These are phyloP conservation scores for Pleurotus djamor DNA, from an alignment of 768 basidiomycete genomes.

Conservation along the genomic window DNA sequence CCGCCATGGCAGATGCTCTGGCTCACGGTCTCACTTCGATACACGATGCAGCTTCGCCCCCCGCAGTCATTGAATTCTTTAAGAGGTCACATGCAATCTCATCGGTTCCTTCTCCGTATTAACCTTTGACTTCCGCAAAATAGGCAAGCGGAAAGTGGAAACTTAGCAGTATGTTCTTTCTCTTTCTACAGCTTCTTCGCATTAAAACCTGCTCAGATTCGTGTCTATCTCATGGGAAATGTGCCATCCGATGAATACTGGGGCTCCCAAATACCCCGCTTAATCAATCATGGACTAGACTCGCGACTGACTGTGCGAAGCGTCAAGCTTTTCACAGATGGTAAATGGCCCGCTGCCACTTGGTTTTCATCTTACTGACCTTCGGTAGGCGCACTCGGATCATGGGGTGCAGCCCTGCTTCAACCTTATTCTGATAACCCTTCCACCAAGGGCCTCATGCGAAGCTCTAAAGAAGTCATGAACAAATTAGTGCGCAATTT, in stretches of 20 bases:
- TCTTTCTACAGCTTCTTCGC: neutral
- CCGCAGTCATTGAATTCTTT: conserved; percentile 59
- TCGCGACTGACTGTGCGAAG: conserved; percentile 57
- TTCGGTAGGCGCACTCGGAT: conserved; percentile 76
- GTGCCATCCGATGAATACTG: conserved; percentile 54
- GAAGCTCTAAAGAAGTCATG: conserved; percentile 51
- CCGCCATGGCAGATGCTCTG: conserved; percentile 67
- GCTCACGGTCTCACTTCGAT: conserved; percentile 80
- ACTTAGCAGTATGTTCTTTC: conserved; percentile 56
- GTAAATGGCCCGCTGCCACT: conserved; percentile 26
- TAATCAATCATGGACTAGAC: conserved; percentile 57
- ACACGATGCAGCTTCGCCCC: conserved; percentile 71
- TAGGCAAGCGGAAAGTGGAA: conserved; percentile 68
- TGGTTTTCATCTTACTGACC: neutral
- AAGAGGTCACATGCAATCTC: conserved; percentile 39
- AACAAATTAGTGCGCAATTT: conserved; percentile 54
- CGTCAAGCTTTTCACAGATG: conserved; percentile 79
- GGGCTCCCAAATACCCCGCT: conserved; percentile 56
- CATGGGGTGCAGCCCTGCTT: conserved; percentile 88
- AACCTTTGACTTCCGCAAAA: neutral
- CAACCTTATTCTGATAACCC: conserved; percentile 85
- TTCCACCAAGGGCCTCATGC: conserved; percentile 68
- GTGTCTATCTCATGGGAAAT: conserved; percentile 62
- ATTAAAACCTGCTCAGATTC: conserved; percentile 35
- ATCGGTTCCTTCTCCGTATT: neutral